A percentile compares a stretch with the other conserved stretches of the same genome.
Evolutionary conservation across 2,329 filamentous ascomycete species (phyloP).

Genomic region (Xylaria sp.): DNA sequence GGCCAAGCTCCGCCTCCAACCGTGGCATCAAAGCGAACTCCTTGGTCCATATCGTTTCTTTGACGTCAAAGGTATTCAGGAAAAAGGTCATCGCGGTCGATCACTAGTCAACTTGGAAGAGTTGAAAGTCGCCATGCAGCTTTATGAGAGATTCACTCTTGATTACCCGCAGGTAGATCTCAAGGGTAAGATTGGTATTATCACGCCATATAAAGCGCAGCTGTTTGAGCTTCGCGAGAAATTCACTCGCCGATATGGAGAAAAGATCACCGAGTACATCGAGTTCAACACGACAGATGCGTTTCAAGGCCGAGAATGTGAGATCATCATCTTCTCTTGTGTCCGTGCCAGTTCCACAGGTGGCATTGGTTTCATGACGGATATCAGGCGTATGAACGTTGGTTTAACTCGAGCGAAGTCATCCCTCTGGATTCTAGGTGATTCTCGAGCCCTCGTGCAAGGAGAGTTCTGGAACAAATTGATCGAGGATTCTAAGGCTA

Average conservation of each 20-base stretch:
- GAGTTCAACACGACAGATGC: conserved; percentile 99
- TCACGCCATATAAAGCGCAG: conserved; percentile 97
- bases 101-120: conserved; percentile 84
- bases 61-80: conserved; percentile 88
- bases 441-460: conserved; percentile 82
- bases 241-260: conserved; percentile 76
- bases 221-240: conserved; percentile 77
- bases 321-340: conserved; percentile 99
- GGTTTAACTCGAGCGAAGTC: conserved; percentile 96
- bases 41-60: conserved; percentile 97
- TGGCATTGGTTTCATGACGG: conserved; percentile 98
- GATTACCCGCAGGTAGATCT: conserved; percentile 76
- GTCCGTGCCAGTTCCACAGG: conserved; percentile 89
- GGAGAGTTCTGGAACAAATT: conserved; percentile 91
- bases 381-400: conserved; percentile 99
- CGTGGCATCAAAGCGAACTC: conserved; percentile 83
- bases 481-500: conserved; percentile 77
- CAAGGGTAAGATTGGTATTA: conserved; percentile 88
- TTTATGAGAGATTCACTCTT: conserved; percentile 78
- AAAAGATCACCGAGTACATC: conserved; percentile 75
- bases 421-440: conserved; percentile 94
- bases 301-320: conserved; percentile 94
- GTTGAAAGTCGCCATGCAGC: conserved; percentile 80
- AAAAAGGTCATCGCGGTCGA: conserved; percentile 79
- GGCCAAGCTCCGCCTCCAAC: conserved; percentile 73